Evolutionary conservation across 2,329 filamentous ascomycete genomes (phyloP).

Genomic region (Venturia nashicola): DNA sequence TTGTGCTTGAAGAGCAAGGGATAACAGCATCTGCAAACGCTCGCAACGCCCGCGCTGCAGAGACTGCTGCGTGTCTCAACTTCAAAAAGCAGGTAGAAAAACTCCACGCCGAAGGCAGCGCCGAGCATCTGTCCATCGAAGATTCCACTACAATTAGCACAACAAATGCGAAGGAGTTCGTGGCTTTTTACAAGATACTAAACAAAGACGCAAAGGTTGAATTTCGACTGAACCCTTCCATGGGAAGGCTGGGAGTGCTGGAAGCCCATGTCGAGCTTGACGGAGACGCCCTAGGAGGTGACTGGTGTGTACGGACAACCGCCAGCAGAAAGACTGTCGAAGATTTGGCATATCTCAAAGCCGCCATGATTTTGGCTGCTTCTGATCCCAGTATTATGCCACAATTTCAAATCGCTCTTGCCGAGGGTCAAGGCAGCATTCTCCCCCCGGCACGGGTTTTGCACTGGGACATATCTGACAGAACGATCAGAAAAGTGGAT

Average conservation of each 20-base stretch:
- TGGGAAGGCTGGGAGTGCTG: background rate
- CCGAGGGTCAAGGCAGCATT: background rate
- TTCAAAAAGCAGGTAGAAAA: slow-evolving; percentile 3
- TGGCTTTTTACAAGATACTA: background rate
- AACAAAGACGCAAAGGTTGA: background rate
- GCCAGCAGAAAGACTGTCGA: background rate
- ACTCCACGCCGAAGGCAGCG: background rate
- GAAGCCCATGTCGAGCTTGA: background rate
- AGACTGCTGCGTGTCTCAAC: background rate
- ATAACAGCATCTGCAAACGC: background rate
- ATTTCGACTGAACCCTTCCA: background rate
- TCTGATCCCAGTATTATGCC: background rate
- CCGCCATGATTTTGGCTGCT: background rate
- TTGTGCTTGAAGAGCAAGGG: background rate
- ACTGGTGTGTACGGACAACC: background rate
- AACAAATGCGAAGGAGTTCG: background rate
- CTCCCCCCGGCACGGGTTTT: background rate
- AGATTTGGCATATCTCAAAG: background rate
- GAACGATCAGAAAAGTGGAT: background rate
- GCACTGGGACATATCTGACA: background rate
- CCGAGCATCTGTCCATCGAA: background rate
- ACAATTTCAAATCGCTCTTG: background rate
- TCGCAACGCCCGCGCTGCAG: background rate
- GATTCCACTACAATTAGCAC: background rate
- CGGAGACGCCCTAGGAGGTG: background rate